phyloP scores from a whole-genome alignment of 306 rosid species.

The Acacia melanoxylon region DNA sequence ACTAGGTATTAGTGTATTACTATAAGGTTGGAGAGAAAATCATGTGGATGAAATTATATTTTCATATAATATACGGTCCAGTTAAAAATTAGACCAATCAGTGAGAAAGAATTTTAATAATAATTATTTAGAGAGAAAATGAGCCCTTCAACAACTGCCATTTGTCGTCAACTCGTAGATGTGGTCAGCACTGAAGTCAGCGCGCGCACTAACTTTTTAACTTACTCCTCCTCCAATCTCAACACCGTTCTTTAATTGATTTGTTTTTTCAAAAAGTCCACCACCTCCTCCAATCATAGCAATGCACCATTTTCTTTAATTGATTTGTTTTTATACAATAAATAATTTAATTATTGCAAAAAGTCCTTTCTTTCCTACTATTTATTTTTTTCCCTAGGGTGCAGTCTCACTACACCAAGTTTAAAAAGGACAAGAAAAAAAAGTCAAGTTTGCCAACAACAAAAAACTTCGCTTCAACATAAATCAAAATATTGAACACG shows the following conservation, averaged over 20 bases:
- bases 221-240: not conserved
- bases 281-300: not conserved
- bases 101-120: not conserved
- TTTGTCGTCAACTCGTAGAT: not conserved
- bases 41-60: not conserved
- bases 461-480: too few relatives aligned
- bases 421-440: too few relatives aligned
- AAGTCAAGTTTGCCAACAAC: too few relatives aligned
- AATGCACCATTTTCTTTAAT: not conserved
- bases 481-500: too few relatives aligned
- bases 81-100: not conserved
- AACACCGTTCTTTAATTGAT: not conserved
- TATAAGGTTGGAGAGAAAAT: too few relatives aligned
- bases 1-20: too few relatives aligned
- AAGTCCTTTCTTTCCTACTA: not conserved
- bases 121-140: not conserved
- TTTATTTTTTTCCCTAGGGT: too few relatives aligned
- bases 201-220: slow-evolving; percentile 14
- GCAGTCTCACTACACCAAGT: not conserved
- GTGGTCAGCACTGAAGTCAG: slow-evolving; percentile 41
- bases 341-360: too few relatives aligned
- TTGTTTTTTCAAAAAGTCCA: too few relatives aligned
- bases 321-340: not conserved
- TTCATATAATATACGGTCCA: too few relatives aligned
- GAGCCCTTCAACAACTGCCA: not conserved